Evolutionary conservation across 306 rosid species (phyloP), one percentile per base, ranked within the genome.

Genomic region (Cicer chorassanicum): DNA sequence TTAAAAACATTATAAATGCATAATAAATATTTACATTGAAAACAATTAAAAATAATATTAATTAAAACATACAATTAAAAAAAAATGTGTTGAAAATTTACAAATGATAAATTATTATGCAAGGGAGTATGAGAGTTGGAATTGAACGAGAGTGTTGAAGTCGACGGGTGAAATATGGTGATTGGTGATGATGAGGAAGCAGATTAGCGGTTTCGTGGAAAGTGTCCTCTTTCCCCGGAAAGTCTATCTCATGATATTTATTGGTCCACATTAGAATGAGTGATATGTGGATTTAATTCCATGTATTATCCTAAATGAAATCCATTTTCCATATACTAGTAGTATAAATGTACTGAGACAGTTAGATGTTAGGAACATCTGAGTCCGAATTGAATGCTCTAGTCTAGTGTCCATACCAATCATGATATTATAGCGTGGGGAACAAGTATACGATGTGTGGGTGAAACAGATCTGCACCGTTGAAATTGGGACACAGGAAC

Each of bases 201-300:
- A 70, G 72, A 41, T 63, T 40, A 81, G 87, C 73, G 64, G 83
- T 81, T 90, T 89, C 97, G 85, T 36, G 89, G 89, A 93, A 90
- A 88, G 91, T 81, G 80, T 55, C 76, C 70, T 65, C 78, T 82
- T 85, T 83, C 65, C 81, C 82, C 40, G 82, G 84, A 85, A 89
- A 87, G 91, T 86, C 87, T 40, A 73, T 8, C 73, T 84, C 88
- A 83, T 77, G 21, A 88, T 70, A 77, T 83, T 84, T 41, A 73
- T 82, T 69, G 93, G 90, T 87, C 91, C 89, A 90, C 85, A 53
- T 34, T 70, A 76, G 65, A 48, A 83, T 76, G 84, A 87, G 69
- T 79, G 82, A 91, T 81, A 53, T 65, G 72, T 75, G 81, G 87
- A 89, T 80, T 67, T 72, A 55, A 49, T 57, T 14, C 51, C 19